Evolutionary conservation across 257 asterid species (phyloP).

Genomic region (Nicotiana noctiflora): DNA sequence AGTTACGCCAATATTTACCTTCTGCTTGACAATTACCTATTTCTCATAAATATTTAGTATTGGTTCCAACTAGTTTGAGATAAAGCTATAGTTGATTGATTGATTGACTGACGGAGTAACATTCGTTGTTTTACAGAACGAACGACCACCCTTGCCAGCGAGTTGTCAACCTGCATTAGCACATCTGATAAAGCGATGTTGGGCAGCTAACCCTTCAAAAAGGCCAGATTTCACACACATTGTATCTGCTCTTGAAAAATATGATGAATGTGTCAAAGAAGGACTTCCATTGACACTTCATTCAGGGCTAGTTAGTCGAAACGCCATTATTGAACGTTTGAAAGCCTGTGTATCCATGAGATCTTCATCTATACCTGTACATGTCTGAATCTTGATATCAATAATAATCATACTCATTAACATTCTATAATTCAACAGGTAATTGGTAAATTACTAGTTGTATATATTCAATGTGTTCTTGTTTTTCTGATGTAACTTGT

Average conservation of each 20-base stretch:
- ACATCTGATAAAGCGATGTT: slow-evolving; percentile 82
- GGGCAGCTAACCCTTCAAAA: slow-evolving; percentile 80
- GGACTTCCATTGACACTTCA: slow-evolving; percentile 77
- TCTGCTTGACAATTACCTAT: not conserved
- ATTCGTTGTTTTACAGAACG: slow-evolving; percentile 40
- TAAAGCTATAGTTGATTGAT: not conserved
- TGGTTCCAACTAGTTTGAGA: not conserved
- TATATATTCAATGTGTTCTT: not conserved
- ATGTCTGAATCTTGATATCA: slow-evolving; percentile 38
- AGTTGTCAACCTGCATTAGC: slow-evolving; percentile 86
- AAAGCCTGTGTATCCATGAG: slow-evolving; percentile 65
- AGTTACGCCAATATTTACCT: too few relatives aligned
- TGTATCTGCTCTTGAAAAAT: slow-evolving; percentile 61
- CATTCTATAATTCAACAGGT: not conserved
- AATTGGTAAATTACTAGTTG: not conserved
- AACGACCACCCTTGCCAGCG: slow-evolving; percentile 84
- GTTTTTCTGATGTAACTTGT: not conserved
- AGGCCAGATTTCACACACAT: slow-evolving; percentile 79
- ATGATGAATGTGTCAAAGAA: slow-evolving; percentile 75
- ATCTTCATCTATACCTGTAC: slow-evolving; percentile 60
- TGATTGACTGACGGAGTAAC: not conserved
- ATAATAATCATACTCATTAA: not conserved
- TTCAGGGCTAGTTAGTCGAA: slow-evolving; percentile 48
- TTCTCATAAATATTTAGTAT: not conserved
- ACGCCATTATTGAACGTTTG: slow-evolving; percentile 60